Percentiles rank a stretch among this genome's conserved stretches.
phyloP scores from a whole-genome alignment of 2,329 filamentous ascomycete species.

The Fusarium clavum region DNA sequence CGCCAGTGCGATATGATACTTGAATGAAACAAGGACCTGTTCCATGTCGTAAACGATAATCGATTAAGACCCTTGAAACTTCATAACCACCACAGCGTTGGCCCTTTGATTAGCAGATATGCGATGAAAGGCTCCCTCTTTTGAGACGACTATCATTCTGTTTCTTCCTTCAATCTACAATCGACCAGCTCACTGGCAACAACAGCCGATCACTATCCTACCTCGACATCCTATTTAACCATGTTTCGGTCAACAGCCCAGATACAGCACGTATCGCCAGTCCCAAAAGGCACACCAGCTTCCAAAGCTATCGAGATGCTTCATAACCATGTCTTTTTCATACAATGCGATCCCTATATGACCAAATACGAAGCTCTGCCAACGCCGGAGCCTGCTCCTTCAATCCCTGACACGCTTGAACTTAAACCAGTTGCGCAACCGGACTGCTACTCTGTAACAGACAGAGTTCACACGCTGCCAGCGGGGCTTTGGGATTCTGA shows the following conservation, averaged over 20 bases:
- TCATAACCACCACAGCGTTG: not conserved
- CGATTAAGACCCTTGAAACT: not conserved
- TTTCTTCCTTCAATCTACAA: not conserved
- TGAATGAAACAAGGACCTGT: slow-evolving; percentile 4
- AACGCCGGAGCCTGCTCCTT: slow-evolving; percentile 19
- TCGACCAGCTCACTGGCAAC: not conserved
- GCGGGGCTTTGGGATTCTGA: slow-evolving; percentile 67
- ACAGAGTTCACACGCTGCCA: slow-evolving; percentile 63
- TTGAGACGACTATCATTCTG: not conserved
- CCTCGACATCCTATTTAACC: not conserved
- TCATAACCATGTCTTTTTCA: slow-evolving; percentile 64
- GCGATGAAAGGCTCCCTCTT: not conserved
- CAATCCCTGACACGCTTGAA: slow-evolving; percentile 46
- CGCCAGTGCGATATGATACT: not conserved
- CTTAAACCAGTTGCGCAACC: slow-evolving; percentile 45
- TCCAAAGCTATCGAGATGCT: slow-evolving; percentile 58
- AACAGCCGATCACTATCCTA: not conserved
- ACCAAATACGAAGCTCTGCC: slow-evolving; percentile 55
- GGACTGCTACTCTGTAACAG: slow-evolving; percentile 61
- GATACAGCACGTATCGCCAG: slow-evolving; percentile 56
- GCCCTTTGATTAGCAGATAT: not conserved
- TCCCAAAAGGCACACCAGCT: slow-evolving; percentile 54
- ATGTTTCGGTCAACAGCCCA: slow-evolving; percentile 60
- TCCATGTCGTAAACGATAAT: not conserved
- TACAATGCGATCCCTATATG: slow-evolving; percentile 65